Percentiles rank a stretch among this genome's conserved stretches.
phyloP scores from a whole-genome alignment of 495 filamentous ascomycete species.

The Hypoxylon trugodes region DNA sequence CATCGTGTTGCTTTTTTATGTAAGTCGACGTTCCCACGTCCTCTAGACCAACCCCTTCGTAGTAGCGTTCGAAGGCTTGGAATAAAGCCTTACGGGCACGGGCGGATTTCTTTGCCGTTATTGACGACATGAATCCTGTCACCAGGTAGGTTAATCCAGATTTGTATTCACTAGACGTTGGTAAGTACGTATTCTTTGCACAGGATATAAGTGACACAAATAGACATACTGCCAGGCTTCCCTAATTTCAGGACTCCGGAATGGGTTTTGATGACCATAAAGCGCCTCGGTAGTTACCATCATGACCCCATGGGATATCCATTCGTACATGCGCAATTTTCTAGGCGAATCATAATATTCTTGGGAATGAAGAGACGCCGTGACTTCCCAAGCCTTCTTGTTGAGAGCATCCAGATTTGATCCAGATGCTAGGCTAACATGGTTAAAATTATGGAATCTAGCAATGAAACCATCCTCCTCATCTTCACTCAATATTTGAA shows the following conservation, averaged over 20 bases:
- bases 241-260: background rate
- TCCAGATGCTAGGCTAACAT: too few species aligned
- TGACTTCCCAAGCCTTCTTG: too few species aligned
- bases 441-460: too few species aligned
- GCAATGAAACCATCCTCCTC: too few species aligned
- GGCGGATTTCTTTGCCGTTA: too few species aligned
- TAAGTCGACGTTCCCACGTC: background rate
- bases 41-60: background rate
- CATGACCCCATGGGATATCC: background rate
- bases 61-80: background rate
- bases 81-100: background rate
- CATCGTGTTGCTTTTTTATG: background rate
- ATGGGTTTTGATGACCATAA: constrained; percentile 19
- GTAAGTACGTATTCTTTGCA: too few species aligned
- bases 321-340: background rate
- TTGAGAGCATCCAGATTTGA: constrained; percentile 34
- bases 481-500: too few species aligned
- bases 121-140: too few species aligned
- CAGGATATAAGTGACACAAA: background rate
- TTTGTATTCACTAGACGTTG: too few species aligned
- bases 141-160: too few species aligned
- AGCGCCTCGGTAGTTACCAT: constrained; percentile 13
- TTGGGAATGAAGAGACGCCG: too few species aligned
- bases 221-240: constrained; percentile 13
- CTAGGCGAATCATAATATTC: background rate